Conservation (phyloP, 805 yeast species). For the Monosporozyma aquatica region DNA sequence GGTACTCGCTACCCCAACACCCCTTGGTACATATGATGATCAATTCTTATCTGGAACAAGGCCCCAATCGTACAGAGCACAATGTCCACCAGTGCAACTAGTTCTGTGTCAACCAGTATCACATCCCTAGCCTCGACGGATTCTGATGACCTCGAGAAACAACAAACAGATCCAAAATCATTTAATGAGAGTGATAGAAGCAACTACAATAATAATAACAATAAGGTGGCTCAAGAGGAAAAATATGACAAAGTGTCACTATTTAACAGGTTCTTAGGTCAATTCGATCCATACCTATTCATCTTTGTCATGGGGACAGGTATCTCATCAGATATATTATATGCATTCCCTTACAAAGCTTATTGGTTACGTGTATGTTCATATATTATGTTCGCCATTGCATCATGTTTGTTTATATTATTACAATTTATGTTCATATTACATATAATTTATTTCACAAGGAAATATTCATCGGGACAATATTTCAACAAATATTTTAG, state of each 20-base stretch:
- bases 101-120: neutral
- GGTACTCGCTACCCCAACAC: too few species aligned
- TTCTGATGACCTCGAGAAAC: neutral
- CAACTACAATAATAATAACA: neutral
- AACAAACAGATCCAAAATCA: neutral
- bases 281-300: conserved; percentile 50
- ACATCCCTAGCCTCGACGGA: neutral
- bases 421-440: conserved; percentile 36
- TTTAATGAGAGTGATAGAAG: neutral
- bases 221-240: too few species aligned
- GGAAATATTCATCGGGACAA: conserved; percentile 13
- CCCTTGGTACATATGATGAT: neutral
- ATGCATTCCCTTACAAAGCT: conserved; percentile 56
- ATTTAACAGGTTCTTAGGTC: conserved; percentile 5
- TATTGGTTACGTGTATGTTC: conserved; percentile 52
- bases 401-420: conserved; percentile 39
- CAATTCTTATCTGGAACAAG: neutral
- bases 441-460: conserved; percentile 31
- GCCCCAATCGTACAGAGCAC: too few species aligned
- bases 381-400: conserved; percentile 52
- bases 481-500: conserved; percentile 26
- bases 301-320: conserved; percentile 84
- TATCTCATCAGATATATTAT: conserved; percentile 52
- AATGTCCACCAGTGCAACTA: neutral
- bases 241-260: neutral